Evolutionary conservation across 1,139 yeast species (phyloP), one percentile per base, ranked within the genome.

Genomic region (Geotrichum carabidarum): DNA sequence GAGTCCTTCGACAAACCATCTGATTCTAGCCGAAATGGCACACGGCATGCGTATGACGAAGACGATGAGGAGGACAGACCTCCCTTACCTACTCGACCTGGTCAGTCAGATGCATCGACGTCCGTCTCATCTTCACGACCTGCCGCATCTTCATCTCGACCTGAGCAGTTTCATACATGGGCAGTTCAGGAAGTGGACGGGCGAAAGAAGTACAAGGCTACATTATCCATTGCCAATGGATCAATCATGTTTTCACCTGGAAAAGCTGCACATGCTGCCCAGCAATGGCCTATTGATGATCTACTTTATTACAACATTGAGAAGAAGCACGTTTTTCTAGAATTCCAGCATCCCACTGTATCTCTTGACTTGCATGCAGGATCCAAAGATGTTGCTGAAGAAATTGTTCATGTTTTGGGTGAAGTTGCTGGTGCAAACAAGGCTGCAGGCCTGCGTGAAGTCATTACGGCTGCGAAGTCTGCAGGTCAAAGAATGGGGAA

Each of bases 261-360:
- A 17, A 37, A 82, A 59, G 77, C 83, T 27, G 81, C 83, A n/a
- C 61, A 65, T 30, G 72, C 72, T 46, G 78, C 75, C 58, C 83
- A 71, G 70, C 85, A 85, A 65, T 93, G 99, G 99, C 76, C 81
- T 55, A 78, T 88, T 51, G 78, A 76, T 56, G 91, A 93, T 67
- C 74, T 93, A 63, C 66, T 78, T 17, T 79, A 82, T 59, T 91
- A 85, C 71, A 87, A 83, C 67, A 77, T 82, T 60, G 99, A 93
- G 69, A 93, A 93, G 74, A 93, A 93, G 71, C 99, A 94, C 67
- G 82, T 94, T 50, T 93, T 94, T 64, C 74, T 93, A 54, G 99
- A 93, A 63, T 83, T 93, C 62, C 82, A 80, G 60, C 82, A 85
- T 63, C 99, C 99, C 1, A 70, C 78, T 15, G 83, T 83, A 11